Base-by-base conservation (phyloP, 208 protist genomes). In the Leishmania braziliensis region DNA sequence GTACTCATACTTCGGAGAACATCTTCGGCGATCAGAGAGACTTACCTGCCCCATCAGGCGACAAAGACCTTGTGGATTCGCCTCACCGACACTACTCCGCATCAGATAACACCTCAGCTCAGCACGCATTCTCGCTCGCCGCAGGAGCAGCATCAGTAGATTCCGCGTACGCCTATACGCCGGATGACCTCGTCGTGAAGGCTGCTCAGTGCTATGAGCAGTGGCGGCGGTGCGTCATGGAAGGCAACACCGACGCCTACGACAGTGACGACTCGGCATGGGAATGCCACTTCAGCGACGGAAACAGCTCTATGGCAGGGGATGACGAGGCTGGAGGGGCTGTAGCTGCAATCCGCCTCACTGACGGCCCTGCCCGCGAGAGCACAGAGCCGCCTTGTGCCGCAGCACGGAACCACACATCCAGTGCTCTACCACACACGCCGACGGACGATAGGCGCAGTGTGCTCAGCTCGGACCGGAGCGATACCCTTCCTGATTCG, bases 131-230 rank as follows among this genome's bases (percentile, higher is more conserved):
- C 71, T 18, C 46, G 3, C 29, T 60, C 50, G 62, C 71, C 36
- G 0, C 43, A 60, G 50, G 29, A n/a, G 51, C 29, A 76, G 12
- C n/a, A 23, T 0, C 14, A 48, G 48, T 36, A 43, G 33, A 68
- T 66, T 46, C 16, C 6, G n/a, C 18, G 12, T 51, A 5, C 18
- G 1, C 58, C 72, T 84, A 84, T 39, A 76, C 50, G 3, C 12
- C 68, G 12, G 81, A 85, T 70, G 71, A 51, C 46, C 81, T 81
- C 70, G 77, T 85, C 23, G 54, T 85, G 26, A 77, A 78, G 26
- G 75, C 81, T 0, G 81, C 66, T 39, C 70, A 66, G 60, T 85
- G 69, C 70, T 85, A 85, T 73, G 81, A 80, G 43, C 58, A 80
- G n/a, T 85, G 81, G 81, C 76, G 81, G 3, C 70, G 16, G 33